A percentile compares a stretch with the other conserved stretches of the same genome.
phyloP scores from a whole-genome alignment of 2,329 filamentous ascomycete species.

The Claviceps paspali region DNA sequence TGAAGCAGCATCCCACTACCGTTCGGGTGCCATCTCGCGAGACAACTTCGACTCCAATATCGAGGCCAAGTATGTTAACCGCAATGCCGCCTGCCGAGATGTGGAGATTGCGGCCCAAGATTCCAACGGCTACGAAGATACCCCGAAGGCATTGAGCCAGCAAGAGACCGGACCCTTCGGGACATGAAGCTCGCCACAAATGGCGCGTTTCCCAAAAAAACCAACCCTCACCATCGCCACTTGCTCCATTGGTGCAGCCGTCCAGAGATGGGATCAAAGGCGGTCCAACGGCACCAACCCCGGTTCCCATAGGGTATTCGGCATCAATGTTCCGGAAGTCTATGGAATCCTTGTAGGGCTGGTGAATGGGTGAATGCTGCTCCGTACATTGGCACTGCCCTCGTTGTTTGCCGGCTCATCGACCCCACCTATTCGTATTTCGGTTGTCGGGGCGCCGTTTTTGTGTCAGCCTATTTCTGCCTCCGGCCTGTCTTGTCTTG shows the following conservation, averaged over 20 bases:
- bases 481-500: constrained; percentile 55
- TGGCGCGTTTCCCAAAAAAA: constrained; percentile 47
- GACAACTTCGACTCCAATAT: constrained; percentile 30
- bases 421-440: constrained; percentile 40
- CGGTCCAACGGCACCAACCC: constrained; percentile 49
- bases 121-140: constrained; percentile 43
- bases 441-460: constrained; percentile 42
- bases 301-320: constrained; percentile 40
- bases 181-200: constrained; percentile 51
- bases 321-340: constrained; percentile 19
- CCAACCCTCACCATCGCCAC: constrained; percentile 53
- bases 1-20: constrained; percentile 21
- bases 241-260: constrained; percentile 55
- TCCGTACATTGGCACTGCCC: constrained; percentile 32
- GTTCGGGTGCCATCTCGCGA: constrained; percentile 14
- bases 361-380: constrained; percentile 51
- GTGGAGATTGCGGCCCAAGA: constrained; percentile 40
- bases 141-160: constrained; percentile 43
- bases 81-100: not conserved
- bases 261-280: constrained; percentile 55
- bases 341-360: constrained; percentile 45
- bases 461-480: constrained; percentile 59
- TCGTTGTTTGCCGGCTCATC: constrained; percentile 48
- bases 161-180: constrained; percentile 42
- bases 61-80: constrained; percentile 24